Evolutionary conservation across 768 basidiomycete species (phyloP).

Genomic region (Panellus pusillus): DNA sequence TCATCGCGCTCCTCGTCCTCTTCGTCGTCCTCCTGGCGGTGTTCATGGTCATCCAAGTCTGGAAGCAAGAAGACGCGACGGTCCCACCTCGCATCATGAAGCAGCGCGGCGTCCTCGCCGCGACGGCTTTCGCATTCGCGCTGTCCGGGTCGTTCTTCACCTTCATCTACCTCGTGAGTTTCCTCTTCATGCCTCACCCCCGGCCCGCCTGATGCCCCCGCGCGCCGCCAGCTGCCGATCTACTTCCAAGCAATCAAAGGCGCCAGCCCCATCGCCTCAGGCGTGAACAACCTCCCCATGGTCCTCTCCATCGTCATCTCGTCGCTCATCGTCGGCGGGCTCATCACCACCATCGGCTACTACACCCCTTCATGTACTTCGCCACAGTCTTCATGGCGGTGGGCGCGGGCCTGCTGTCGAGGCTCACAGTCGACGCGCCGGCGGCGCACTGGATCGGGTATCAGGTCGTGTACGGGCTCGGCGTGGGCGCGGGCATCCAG

Average conservation of each 20-base stretch:
- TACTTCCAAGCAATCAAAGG: conserved; percentile 38
- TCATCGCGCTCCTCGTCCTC: conserved; percentile 4
- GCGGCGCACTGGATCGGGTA: conserved; percentile 19
- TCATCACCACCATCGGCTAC: conserved; percentile 31
- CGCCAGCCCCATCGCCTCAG: conserved; percentile 33
- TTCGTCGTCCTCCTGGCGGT: conserved; percentile 11
- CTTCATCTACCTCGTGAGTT: not conserved
- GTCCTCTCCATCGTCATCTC: conserved; percentile 37
- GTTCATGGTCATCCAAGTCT: conserved; percentile 16
- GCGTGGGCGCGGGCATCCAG: conserved; percentile 28
- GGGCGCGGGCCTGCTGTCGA: conserved; percentile 36
- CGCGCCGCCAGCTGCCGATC: not conserved
- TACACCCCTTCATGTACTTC: conserved; percentile 30
- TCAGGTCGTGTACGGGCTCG: conserved; percentile 28
- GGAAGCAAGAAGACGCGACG: not conserved
- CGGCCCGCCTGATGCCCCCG: no score
- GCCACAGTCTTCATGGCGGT: conserved; percentile 32
- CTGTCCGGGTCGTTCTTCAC: conserved; percentile 7
- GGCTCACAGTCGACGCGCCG: conserved; percentile 24
- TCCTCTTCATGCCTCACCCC: no score
- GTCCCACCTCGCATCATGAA: conserved; percentile 9
- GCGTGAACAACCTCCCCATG: conserved; percentile 31
- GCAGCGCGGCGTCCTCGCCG: conserved; percentile 1
- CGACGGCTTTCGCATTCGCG: conserved; percentile 1
- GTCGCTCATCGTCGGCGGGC: conserved; percentile 38